These are phyloP conservation scores for Coemansia sp. DNA, from an alignment of 192 early-diverging fungal species.

Conservation along the genomic window DNA sequence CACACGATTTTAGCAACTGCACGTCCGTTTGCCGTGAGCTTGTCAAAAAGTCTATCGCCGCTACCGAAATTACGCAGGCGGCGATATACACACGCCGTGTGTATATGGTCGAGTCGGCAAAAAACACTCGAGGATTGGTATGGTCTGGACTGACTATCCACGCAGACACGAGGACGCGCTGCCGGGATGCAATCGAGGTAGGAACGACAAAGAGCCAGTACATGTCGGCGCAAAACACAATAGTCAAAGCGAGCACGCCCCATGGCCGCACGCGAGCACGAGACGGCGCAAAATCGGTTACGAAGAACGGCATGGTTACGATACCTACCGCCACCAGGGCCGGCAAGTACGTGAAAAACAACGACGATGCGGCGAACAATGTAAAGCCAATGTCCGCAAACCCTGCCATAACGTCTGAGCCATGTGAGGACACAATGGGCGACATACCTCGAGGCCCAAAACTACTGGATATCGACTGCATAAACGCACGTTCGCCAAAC, in stretches of 20 bases:
- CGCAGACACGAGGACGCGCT: constrained; percentile 1
- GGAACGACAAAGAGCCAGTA: constrained; percentile 44
- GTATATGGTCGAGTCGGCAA: constrained; percentile 34
- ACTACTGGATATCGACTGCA: constrained; percentile 43
- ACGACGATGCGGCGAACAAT: constrained; percentile 14
- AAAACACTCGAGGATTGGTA: constrained; percentile 23
- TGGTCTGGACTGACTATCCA: constrained; percentile 44
- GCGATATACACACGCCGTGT: constrained; percentile 33
- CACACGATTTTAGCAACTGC: constrained; percentile 36
- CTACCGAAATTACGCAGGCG: constrained; percentile 13
- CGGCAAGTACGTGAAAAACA: constrained; percentile 40
- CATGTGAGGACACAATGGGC: background rate
- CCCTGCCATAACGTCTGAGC: constrained; percentile 9
- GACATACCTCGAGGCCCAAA: constrained; percentile 35
- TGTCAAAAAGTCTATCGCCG: constrained; percentile 33
- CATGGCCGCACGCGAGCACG: constrained; percentile 33
- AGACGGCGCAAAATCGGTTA: constrained; percentile 41
- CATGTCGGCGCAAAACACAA: constrained; percentile 30
- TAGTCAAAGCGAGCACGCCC: constrained; percentile 27
- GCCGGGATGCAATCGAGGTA: constrained; percentile 9
- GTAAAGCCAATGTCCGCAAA: constrained; percentile 30
- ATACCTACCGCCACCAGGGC: constrained; percentile 31
- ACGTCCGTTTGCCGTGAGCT: constrained; percentile 47
- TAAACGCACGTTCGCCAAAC: constrained; percentile 44
- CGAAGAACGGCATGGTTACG: constrained; percentile 33